Base-by-base conservation (phyloP, 805 yeast species). In the Hanseniaspora taiwanica region DNA sequence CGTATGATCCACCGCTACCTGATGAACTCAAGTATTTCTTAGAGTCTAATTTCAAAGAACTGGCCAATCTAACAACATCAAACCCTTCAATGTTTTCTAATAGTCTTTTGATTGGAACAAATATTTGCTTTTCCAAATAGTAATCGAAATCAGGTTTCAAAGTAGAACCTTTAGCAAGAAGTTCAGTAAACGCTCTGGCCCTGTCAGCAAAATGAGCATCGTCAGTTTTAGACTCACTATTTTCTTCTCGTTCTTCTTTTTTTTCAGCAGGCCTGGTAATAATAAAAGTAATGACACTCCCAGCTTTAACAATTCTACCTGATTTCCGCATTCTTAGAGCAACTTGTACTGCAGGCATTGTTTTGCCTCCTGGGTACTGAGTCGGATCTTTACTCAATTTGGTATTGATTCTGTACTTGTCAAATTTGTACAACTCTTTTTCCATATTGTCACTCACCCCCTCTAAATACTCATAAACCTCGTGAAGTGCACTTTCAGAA, bases 261-360 rank as follows among this genome's bases (percentile, higher is more conserved):
- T 40, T 49, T 3, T 60, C 64, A 29, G 63, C 45, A 29, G 47
- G 45, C 35, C 56, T 69, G 1, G 93, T 74, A 27, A 91, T 78
- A 35, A 91, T 81, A 63, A 71, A 91, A 0, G 96, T 81, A 29
- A 91, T 79, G 37, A 91, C 96, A 49, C 80, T 81, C 17, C 94
- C 95, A 0, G 94, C 93, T 47, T 78, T 78, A 38, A 91, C 73
- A 27, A 81, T 78, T 52, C 86, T 87, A 27, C 97, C 96, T 44
- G 76, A 78, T n/a, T 71, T 72, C 48, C 82, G 65, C 60, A 84
- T 67, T 49, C 91, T 70, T 44, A 84, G 63, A 0, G 97, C 99
- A 27, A 86, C 96, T 55, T 81, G 91, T 13, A 91, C 95, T 21
- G 84, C 86, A 42, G 95, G 91, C 76, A 80, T 76, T 35, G 74